Evolutionary conservation across 768 basidiomycete species (phyloP).

Genomic region (Lentinus tigrinus): DNA sequence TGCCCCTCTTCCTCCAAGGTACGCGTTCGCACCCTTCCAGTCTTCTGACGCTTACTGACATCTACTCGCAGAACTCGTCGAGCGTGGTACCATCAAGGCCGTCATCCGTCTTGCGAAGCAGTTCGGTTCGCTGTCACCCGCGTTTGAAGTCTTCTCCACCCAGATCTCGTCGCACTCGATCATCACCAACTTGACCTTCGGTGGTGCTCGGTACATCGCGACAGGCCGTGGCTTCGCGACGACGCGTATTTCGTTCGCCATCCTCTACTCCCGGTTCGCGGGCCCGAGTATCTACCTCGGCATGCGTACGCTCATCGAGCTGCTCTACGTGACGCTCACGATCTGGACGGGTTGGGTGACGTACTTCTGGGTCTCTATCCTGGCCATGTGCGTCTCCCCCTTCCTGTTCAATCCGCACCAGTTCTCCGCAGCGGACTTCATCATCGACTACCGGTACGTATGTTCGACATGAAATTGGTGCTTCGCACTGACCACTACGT

Average conservation of each 20-base stretch:
- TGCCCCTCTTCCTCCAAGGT: constrained; percentile 96
- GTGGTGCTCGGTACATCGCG: constrained; percentile 97
- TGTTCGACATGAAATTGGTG: not conserved
- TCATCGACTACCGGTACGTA: constrained; percentile 87
- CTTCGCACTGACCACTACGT: constrained; percentile 3
- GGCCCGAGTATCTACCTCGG: constrained; percentile 98
- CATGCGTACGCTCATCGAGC: constrained; percentile 86
- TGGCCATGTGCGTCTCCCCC: constrained; percentile 89
- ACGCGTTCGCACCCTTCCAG: constrained; percentile 13
- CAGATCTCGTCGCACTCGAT: constrained; percentile 99
- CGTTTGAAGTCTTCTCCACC: constrained; percentile 97
- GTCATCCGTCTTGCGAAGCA: constrained; percentile 91
- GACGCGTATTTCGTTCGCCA: constrained; percentile 90
- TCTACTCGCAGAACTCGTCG: constrained; percentile 73
- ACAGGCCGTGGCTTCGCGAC: constrained; percentile 99
- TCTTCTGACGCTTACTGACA: constrained; percentile 14
- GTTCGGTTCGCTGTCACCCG: constrained; percentile 89
- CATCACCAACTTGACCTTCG: constrained; percentile 93
- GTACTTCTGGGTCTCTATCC: constrained; percentile 97
- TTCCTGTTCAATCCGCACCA: constrained; percentile 99
- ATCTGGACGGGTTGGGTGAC: constrained; percentile 91
- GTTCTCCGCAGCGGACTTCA: constrained; percentile 94
- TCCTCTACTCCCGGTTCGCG: constrained; percentile 96
- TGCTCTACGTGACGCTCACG: constrained; percentile 91
- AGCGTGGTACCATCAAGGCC: constrained; percentile 91